Percentiles rank a stretch among this genome's conserved stretches.
These are phyloP conservation scores for Rhodotorula sp. DNA, from an alignment of 1,284 basidiomycete genomes.

Conservation along the genomic window DNA sequence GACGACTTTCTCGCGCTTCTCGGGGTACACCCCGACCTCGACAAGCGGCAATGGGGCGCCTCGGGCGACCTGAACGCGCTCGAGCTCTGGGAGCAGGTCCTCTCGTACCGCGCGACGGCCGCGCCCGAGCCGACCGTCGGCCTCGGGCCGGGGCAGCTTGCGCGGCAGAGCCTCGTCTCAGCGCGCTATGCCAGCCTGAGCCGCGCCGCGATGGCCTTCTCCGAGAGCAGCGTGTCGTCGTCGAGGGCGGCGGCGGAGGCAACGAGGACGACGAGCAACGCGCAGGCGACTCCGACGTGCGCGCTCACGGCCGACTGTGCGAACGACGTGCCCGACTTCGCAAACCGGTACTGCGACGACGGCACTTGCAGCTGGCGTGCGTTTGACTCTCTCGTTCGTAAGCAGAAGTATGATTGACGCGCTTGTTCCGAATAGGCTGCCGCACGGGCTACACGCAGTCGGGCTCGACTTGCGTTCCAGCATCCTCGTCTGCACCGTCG, in stretches of 20 bases:
- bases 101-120: no score
- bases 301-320: background rate
- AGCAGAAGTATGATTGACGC: background rate
- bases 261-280: background rate
- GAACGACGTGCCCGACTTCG: background rate
- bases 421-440: background rate
- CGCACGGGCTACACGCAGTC: background rate
- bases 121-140: no score
- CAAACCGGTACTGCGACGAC: constrained; percentile 2
- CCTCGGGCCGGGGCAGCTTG: no score
- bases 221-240: background rate
- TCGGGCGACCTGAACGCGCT: no score
- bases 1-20: no score
- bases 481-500: background rate
- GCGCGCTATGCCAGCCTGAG: no score
- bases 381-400: background rate
- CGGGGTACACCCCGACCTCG: no score
- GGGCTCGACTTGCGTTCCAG: background rate
- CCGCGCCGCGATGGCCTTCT: no score
- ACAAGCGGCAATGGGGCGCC: no score
- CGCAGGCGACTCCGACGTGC: background rate
- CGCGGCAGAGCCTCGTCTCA: no score
- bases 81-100: no score
- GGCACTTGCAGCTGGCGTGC: background rate
- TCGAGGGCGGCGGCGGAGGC: background rate